phyloP scores from a whole-genome alignment of 106 monocot genomes.

The Posidonia australis region DNA sequence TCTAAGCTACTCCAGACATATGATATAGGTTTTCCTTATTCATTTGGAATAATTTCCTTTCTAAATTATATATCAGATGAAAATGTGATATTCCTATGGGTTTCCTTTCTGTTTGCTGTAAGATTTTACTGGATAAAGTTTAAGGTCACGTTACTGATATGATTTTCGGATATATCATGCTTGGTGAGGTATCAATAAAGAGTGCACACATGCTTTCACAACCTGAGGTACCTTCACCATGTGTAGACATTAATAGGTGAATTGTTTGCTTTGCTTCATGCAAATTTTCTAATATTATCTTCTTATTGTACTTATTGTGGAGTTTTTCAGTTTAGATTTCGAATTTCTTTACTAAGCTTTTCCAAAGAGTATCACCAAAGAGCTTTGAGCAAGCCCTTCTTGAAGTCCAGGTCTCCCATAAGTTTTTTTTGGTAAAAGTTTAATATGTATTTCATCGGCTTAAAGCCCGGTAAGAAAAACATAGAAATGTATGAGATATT shows the following conservation, averaged over 20 bases:
- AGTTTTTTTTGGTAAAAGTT: too few relatives aligned
- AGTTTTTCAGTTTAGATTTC: slow-evolving; percentile 30
- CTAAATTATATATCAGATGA: too few relatives aligned
- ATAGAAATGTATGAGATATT: too few relatives aligned
- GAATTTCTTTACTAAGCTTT: slow-evolving; percentile 83
- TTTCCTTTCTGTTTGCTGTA: not conserved
- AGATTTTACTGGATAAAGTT: too few relatives aligned
- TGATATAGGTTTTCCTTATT: too few relatives aligned
- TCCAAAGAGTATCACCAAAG: slow-evolving; percentile 95
- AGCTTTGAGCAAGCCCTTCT: slow-evolving; percentile 74
- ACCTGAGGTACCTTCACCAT: slow-evolving; percentile 43
- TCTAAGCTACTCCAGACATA: too few relatives aligned
- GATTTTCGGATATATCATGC: slow-evolving; percentile 60
- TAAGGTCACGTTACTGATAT: not conserved
- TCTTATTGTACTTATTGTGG: not conserved
- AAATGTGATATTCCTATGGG: too few relatives aligned
- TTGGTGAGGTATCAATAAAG: slow-evolving; percentile 85
- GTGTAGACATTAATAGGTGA: not conserved
- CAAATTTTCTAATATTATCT: not conserved
- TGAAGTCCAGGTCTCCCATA: slow-evolving; percentile 77
- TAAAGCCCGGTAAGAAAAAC: too few relatives aligned
- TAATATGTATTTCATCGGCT: too few relatives aligned
- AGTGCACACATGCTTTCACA: slow-evolving; percentile 77
- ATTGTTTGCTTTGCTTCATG: not conserved
- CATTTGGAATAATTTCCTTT: too few relatives aligned